Percentiles rank a stretch among this genome's conserved stretches.
Evolutionary conservation across 176 grass and related monocot genomes (phyloP).

Genomic region (Aegilops longissima): DNA sequence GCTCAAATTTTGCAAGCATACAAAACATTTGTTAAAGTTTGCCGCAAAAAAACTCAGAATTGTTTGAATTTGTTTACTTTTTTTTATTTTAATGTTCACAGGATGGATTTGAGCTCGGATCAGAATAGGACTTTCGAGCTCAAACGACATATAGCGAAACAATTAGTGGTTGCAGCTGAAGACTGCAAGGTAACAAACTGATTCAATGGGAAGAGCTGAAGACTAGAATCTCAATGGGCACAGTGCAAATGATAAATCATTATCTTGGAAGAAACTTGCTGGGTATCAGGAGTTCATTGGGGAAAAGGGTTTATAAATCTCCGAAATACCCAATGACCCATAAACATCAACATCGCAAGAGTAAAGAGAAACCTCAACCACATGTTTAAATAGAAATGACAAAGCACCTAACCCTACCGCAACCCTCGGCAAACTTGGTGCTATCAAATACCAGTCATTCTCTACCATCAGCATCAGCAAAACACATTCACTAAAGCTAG

Average conservation of each 20-base stretch:
- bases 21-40: too few relatives aligned
- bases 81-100: too few relatives aligned
- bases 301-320: background rate
- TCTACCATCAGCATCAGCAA: conserved; percentile 11
- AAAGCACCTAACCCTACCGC: background rate
- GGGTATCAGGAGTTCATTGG: background rate
- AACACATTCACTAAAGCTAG: background rate
- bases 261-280: background rate
- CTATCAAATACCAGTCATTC: background rate
- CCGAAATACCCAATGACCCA: background rate
- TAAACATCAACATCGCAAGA: background rate
- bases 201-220: background rate
- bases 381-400: background rate
- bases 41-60: too few relatives aligned
- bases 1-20: too few relatives aligned
- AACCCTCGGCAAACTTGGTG: background rate
- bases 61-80: too few relatives aligned
- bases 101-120: too few relatives aligned
- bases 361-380: background rate
- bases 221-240: background rate
- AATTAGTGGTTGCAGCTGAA: background rate
- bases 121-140: too few relatives aligned
- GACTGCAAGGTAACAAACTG: background rate
- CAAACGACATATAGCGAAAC: background rate
- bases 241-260: background rate